A percentile compares a stretch with the other conserved stretches of the same genome.
Conservation (phyloP, 805 yeast species). For the Pichia eremophila region DNA sequence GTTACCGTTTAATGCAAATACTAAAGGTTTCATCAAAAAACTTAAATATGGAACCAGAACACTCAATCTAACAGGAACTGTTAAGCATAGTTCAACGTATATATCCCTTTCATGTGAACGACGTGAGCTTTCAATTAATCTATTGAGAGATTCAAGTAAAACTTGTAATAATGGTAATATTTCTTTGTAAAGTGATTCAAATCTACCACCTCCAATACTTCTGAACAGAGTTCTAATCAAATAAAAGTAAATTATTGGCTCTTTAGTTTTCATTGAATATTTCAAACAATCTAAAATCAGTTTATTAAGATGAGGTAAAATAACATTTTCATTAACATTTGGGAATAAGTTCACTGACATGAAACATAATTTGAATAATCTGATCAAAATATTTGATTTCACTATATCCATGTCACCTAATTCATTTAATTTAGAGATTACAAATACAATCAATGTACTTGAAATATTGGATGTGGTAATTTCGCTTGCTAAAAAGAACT, state of each 20-base stretch:
- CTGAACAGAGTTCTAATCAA: constrained; percentile 82
- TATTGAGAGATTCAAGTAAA: constrained; percentile 73
- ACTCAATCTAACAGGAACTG: constrained; percentile 91
- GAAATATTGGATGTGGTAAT: constrained; percentile 90
- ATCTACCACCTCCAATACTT: constrained; percentile 94
- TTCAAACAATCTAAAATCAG: constrained; percentile 73
- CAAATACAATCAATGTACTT: constrained; percentile 68
- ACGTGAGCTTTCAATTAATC: constrained; percentile 72
- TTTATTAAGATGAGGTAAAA: constrained; percentile 79
- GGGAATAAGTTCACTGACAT: constrained; percentile 95
- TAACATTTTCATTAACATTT: constrained; percentile 72
- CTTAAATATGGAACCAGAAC: constrained; percentile 89
- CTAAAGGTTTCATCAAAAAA: constrained; percentile 83
- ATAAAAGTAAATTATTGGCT: constrained; percentile 84
- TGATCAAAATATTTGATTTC: constrained; percentile 69
- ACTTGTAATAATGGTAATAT: constrained; percentile 87
- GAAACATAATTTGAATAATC: constrained; percentile 85
- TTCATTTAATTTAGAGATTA: constrained; percentile 62
- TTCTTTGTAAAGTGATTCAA: constrained; percentile 86
- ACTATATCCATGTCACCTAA: constrained; percentile 74
- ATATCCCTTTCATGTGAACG: constrained; percentile 87
- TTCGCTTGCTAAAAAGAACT: constrained; percentile 88
- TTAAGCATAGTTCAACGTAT: constrained; percentile 87
- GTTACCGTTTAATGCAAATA: constrained; percentile 79
- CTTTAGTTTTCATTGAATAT: constrained; percentile 75